Evolutionary conservation across 306 rosid genomes (phyloP), one percentile per base, ranked within the genome.

Genomic region (Malus fusca): DNA sequence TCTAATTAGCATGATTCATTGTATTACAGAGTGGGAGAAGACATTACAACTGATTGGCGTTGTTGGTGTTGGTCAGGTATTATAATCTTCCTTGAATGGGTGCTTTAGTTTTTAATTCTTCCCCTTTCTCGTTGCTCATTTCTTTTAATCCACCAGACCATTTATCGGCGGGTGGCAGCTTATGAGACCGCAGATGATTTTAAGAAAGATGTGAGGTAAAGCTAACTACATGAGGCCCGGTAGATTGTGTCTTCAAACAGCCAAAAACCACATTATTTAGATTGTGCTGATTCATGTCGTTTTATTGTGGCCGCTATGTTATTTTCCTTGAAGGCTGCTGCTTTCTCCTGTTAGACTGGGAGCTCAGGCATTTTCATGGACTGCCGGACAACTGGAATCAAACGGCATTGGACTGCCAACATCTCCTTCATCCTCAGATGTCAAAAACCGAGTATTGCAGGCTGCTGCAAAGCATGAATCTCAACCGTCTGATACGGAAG

Each of bases 391-490:
- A 84, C 64, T 90, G 74, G 98, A 90, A 76, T 85, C 95, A 4
- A 95, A 92, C 48, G 76, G 97, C 75, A 59, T 85, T 43, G 98
- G 98, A 63, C 78, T 95, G 46, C 96, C 97, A 17, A 95, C 98
- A 19, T 90, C 98, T 56, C 98, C 98, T 43, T 95, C 97, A 23
- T 95, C 98, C n/a, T 69, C 81, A 30, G 97, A 88, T 85, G 98
- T 92, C 75, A 96, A 90, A 77, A 95, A 80, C 81, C 84, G 98
- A 77, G 98, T 95, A 17, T 81, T 92, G 81, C 98, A 95, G 84
- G 97, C 97, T 15, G 98, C 98, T 11, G 98, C 98, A 1, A 95
- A 89, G 81, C 98, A 95, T 77, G 93, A 92, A 88, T 92, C 97
- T 75, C 92, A 95, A 75, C 98, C 97, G 25, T 86, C 96, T 11